Base-by-base conservation (phyloP, 805 yeast genomes). In the Kuraishia hungarica region DNA sequence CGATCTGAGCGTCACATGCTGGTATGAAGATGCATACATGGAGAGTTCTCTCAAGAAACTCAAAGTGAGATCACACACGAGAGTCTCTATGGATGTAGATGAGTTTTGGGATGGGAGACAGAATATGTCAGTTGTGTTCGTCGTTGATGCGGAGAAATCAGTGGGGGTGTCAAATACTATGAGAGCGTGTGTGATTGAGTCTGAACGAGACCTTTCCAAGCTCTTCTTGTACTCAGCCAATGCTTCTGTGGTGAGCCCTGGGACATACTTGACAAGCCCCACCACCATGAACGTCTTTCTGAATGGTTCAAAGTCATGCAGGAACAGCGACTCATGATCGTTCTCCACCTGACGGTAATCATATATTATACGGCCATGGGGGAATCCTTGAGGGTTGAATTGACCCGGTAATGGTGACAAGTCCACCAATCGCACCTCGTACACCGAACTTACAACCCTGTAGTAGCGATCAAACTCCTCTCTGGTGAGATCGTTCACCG, bases 301-400 rank as follows among this genome's bases (percentile, higher is more conserved):
- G 68, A 80, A 90, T 1, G 97, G 96, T 69, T 94, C 97, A 59
- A 93, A 83, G 67, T 93, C 98, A 61, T 87, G 89, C 48, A 93
- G 72, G 54, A 87, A 84, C 6, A 84, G 69, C 26, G 86, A 77
- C 48, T 81, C 83, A n/a, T 75, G 76, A 55, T 81, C 85, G 1
- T 78, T 72, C 6, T 71, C 63, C 0, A 78, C 61, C 1, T 78
- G 68, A 13, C 70, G 67, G 59, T 82, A 82, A 55, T 83, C 84
- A 63, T 79, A 88, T 15, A 83, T 67, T 1, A 93, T 68, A 52
- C 86, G 71, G 0, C 98, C 98, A 52, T 78, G 77, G 0, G 97
- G 97, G 62, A 82, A 88, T 0, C 86, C 85, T 63, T 86, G 94
- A 1, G 98, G 97, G 61, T 87, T 88, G 74, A 91, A 91, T 61